Conservation (phyloP, 2,329 filamentous ascomycete species). For the Colletotrichum horii region DNA sequence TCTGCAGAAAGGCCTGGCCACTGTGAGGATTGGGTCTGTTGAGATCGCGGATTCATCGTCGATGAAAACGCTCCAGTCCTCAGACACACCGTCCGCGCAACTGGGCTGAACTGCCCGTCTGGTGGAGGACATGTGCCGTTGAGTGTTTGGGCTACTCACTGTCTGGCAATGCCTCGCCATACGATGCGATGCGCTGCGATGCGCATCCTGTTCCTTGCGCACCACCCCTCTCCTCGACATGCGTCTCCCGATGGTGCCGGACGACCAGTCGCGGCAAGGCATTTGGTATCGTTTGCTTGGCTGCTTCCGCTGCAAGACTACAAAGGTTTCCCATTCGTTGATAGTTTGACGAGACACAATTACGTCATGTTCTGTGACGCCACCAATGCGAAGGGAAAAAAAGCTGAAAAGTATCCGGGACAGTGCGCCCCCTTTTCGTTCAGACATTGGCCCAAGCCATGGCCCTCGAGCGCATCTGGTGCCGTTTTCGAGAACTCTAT, state of each 20-base stretch:
- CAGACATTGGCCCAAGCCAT: background rate
- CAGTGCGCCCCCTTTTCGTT: conserved; percentile 2
- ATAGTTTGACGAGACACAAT: background rate
- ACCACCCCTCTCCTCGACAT: background rate
- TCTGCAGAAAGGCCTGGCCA: background rate
- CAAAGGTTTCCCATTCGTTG: conserved; percentile 1
- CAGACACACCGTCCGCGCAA: background rate
- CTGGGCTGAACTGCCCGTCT: background rate
- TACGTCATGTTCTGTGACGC: conserved; percentile 18
- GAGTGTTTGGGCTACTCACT: background rate
- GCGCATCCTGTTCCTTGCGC: background rate
- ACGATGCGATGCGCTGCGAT: background rate
- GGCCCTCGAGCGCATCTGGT: background rate
- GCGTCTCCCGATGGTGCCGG: conserved; percentile 3
- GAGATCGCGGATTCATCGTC: background rate
- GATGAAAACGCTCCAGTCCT: background rate
- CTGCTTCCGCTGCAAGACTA: background rate
- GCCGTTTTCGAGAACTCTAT: conserved; percentile 16
- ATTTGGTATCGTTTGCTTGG: background rate
- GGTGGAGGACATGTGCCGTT: background rate
- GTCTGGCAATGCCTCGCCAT: background rate
- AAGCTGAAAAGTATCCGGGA: background rate
- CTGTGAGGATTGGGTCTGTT: background rate
- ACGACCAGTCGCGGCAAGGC: background rate
- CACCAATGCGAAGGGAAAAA: background rate